Conservation (phyloP, 352 stramenopile species). For the Pythium dissimile region DNA sequence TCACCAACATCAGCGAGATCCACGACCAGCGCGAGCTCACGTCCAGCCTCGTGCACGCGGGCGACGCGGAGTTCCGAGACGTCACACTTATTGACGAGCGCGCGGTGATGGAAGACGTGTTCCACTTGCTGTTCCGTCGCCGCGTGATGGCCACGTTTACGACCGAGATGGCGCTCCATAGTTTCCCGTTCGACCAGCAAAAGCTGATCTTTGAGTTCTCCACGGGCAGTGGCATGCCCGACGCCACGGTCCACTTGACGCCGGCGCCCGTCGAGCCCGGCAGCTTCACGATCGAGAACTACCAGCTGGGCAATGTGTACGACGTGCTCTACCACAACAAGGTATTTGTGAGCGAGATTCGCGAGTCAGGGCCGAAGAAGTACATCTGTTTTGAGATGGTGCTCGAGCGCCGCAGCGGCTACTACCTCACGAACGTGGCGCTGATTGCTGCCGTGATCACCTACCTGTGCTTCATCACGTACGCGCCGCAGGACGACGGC, state of each 20-base stretch:
- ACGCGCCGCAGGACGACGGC: conserved; percentile 29
- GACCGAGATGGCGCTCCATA: conserved; percentile 52
- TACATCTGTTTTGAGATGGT: conserved; percentile 56
- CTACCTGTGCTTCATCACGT: conserved; percentile 55
- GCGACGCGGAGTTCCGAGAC: conserved; percentile 11
- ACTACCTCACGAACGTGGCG: conserved; percentile 56
- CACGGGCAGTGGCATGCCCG: conserved; percentile 23
- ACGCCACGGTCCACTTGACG: conserved; percentile 27
- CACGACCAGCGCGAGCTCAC: conserved; percentile 14
- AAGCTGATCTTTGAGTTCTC: conserved; percentile 41
- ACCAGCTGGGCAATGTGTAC: conserved; percentile 54
- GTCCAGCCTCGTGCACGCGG: conserved; percentile 6
- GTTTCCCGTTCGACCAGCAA: conserved; percentile 59
- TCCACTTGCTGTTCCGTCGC: conserved; percentile 34
- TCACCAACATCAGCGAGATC: conserved; percentile 27
- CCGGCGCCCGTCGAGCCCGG: conserved; percentile 34
- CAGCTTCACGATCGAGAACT: conserved; percentile 44
- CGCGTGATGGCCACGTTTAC: conserved; percentile 44
- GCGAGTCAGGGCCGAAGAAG: conserved; percentile 33
- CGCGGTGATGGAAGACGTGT: conserved; percentile 2
- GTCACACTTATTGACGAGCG: conserved; percentile 3
- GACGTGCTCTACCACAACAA: conserved; percentile 49
- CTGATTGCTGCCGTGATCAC: conserved; percentile 47
- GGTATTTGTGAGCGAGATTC: conserved; percentile 41
- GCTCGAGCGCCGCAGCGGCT: conserved; percentile 41